A percentile compares a stretch with the other conserved stretches of the same genome.
Evolutionary conservation across 768 basidiomycete genomes (phyloP).

Genomic region (Myochromella boudieri): DNA sequence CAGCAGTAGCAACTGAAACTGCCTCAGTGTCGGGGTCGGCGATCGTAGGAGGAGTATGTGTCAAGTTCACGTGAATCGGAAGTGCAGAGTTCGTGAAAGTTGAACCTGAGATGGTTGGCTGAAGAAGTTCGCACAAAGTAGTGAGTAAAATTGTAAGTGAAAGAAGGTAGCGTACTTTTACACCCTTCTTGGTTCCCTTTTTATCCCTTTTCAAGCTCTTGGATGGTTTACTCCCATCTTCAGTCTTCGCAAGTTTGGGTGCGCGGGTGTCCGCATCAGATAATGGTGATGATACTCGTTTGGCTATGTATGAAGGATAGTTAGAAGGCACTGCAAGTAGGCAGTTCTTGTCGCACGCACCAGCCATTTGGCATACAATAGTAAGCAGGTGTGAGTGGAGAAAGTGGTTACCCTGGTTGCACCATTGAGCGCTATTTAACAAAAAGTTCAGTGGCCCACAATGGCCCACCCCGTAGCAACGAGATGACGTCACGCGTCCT

Average conservation of each 20-base stretch:
- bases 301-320: conserved; percentile 22
- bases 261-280: conserved; percentile 38
- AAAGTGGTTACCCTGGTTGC: conserved; percentile 3
- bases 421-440: conserved; percentile 7
- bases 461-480: too few relatives aligned
- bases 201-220: too few relatives aligned
- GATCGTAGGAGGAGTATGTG: conserved; percentile 52
- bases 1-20: conserved; percentile 34
- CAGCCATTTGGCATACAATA: conserved; percentile 9
- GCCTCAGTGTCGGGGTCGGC: conserved; percentile 36
- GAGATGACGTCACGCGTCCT: conserved; percentile 22
- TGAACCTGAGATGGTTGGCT: conserved; percentile 48
- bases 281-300: conserved; percentile 47
- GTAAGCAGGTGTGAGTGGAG: background rate
- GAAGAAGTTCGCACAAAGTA: conserved; percentile 7
- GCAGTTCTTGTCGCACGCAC: conserved; percentile 3
- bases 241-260: conserved; percentile 52
- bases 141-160: conserved; percentile 4
- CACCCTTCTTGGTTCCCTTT: conserved; percentile 38
- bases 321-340: background rate
- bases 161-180: conserved; percentile 40
- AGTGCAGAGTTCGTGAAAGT: conserved; percentile 65
- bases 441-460: conserved; percentile 5
- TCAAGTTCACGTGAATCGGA: conserved; percentile 65
- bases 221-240: conserved; percentile 25